Conservation (phyloP, 805 yeast species). For the Cephaloascus albidus region DNA sequence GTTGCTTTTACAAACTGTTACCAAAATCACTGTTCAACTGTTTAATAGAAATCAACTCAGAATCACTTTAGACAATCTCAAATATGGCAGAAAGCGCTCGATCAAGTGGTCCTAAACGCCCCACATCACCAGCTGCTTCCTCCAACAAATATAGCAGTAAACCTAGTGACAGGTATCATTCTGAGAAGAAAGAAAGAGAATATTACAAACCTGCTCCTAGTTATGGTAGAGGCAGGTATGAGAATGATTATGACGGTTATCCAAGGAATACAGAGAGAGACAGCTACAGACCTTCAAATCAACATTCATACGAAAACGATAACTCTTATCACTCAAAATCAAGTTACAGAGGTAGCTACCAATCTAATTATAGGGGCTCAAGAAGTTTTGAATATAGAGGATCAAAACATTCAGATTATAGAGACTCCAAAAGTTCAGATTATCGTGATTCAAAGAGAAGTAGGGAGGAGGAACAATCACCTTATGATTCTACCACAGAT, state of each 20-base stretch:
- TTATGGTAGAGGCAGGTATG: background rate
- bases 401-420: no score
- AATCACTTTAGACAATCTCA: no score
- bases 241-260: background rate
- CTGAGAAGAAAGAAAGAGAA: background rate
- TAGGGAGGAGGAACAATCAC: background rate
- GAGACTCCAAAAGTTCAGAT: no score
- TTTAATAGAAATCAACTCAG: no score
- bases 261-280: background rate
- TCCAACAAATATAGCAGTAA: background rate
- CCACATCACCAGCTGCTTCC: background rate
- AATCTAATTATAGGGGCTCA: no score
- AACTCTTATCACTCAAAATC: background rate
- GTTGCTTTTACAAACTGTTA: no score
- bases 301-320: background rate
- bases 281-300: background rate
- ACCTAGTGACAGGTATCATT: background rate
- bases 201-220: background rate
- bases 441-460: background rate
- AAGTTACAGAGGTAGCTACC: background rate
- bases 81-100: background rate
- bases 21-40: no score
- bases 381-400: no score
- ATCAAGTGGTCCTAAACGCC: background rate
- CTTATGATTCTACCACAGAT: background rate